Evolutionary conservation across 164 flowering plant genomes (phyloP).

Genomic region (Macadamia tetraphylla): DNA sequence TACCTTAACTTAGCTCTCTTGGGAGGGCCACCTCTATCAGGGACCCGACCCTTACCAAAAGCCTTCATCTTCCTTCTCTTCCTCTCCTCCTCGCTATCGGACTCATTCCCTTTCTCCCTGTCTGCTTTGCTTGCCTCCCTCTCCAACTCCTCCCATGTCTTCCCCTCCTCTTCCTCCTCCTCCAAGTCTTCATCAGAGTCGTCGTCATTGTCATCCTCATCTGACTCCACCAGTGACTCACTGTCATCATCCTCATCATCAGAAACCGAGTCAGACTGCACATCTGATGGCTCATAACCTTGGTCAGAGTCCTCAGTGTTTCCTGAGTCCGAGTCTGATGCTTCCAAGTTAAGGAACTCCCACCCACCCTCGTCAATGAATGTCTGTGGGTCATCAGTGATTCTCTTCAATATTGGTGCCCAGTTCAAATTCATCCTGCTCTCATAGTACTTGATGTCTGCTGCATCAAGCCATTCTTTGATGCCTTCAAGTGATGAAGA

Average conservation of each 20-base stretch:
- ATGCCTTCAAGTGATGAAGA: slow-evolving; percentile 73
- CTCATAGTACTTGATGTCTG: slow-evolving; percentile 81
- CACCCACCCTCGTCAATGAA: slow-evolving; percentile 86
- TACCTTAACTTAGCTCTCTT: slow-evolving; percentile 51
- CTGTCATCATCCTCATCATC: slow-evolving; percentile 64
- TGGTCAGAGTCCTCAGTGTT: slow-evolving; percentile 65
- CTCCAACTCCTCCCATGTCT: slow-evolving; percentile 91
- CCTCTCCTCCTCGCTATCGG: slow-evolving; percentile 81
- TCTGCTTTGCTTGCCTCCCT: slow-evolving; percentile 90
- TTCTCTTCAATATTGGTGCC: slow-evolving; percentile 62
- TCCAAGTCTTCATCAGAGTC: slow-evolving; percentile 60
- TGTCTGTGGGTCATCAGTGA: slow-evolving; percentile 65
- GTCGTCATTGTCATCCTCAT: slow-evolving; percentile 60
- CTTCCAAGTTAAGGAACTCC: slow-evolving; percentile 85
- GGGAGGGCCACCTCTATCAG: slow-evolving; percentile 3
- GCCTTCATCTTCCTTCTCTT: slow-evolving; percentile 66
- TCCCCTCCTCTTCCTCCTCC: slow-evolving; percentile 57
- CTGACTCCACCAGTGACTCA: slow-evolving; percentile 79
- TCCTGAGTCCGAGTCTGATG: slow-evolving; percentile 65
- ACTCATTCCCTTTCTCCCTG: slow-evolving; percentile 61
- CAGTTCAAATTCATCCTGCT: slow-evolving; percentile 72
- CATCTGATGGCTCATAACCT: slow-evolving; percentile 75
- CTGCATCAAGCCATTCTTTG: slow-evolving; percentile 84
- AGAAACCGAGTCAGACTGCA: slow-evolving; percentile 50
- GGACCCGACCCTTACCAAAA: slow-evolving; percentile 52